Percentiles rank a stretch among this genome's conserved stretches.
Conservation (phyloP, 148 eudicot species). For the Vaccinium darrowii region DNA sequence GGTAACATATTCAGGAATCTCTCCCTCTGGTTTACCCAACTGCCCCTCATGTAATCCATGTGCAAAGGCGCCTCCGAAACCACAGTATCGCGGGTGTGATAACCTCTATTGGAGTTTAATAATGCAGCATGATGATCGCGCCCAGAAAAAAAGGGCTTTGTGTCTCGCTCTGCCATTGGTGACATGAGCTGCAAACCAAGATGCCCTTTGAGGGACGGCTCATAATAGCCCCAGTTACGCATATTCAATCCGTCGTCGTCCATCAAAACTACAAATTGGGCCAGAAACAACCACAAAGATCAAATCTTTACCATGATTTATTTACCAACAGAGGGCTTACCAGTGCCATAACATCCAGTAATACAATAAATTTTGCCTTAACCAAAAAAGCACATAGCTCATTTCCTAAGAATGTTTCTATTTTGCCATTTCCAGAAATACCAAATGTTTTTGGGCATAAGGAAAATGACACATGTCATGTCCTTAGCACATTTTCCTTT, state of each 20-base stretch:
- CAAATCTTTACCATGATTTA: conserved; percentile 4
- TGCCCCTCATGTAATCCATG: conserved; percentile 42
- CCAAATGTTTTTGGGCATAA: background rate
- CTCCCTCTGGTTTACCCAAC: conserved; percentile 42
- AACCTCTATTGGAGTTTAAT: conserved; percentile 30
- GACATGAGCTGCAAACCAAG: conserved; percentile 52
- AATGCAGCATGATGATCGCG: conserved; percentile 30
- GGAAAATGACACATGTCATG: background rate
- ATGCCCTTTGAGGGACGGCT: conserved; percentile 39
- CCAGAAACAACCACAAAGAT: conserved; percentile 14
- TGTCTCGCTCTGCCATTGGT: conserved; percentile 36
- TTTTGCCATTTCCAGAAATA: background rate
- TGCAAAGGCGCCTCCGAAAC: conserved; percentile 37
- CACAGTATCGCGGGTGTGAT: conserved; percentile 35
- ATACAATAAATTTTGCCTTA: background rate
- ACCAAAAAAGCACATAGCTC: background rate
- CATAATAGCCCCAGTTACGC: conserved; percentile 59
- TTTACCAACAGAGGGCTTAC: background rate
- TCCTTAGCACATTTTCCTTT: background rate
- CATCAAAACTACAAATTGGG: conserved; percentile 41
- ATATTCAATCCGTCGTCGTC: conserved; percentile 51
- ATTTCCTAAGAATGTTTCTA: background rate
- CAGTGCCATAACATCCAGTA: background rate
- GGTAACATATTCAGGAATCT: conserved; percentile 41
- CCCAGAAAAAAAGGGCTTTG: conserved; percentile 31